Evolutionary conservation across 208 protist species (phyloP), one percentile per base, ranked within the genome.

Genomic region (Leptomonas seymouri): DNA sequence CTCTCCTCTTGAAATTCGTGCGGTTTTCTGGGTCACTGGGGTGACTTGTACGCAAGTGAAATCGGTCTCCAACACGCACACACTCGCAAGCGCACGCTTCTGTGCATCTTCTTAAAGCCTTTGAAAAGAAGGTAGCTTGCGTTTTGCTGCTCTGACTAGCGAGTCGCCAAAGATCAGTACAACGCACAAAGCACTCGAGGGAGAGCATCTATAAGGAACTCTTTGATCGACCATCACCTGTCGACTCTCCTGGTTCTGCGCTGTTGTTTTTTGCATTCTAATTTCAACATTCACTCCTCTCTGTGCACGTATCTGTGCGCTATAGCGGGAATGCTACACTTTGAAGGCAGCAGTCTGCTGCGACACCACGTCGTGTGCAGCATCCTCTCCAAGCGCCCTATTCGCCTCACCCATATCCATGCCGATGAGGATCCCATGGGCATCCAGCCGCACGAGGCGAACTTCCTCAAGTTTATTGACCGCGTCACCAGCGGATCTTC

Each of bases 391-490:
- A 93, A 92, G 61, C 85, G 86, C 56, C 82, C 87, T 3, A 70
- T 94, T 31, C 79, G 81, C 54, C 74, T 97, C 63, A 84, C 83
- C 15, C 71, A 80, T 56, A 84, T 96, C 54, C 86, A 93, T 67
- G 69, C 73, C 15, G 84, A 89, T 27, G 85, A 85, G 30, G 88
- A 93, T 28, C 87, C 89, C 2, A 75, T 82, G 58, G 93, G 93
- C 58, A 83, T 97, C 61, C 78, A 91, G 67, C 34, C 71, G 3
- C 77, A 79, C 51, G 92, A 98, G 73, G 91, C 86, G 15, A 98
- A 97, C 74, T 98, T 98, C 56, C 78, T 98, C 36, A 95, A 96
- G 78, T 96, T 98, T 54, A 86, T 98, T 45, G 92, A 95, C 63
- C 87, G 90, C 55, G 73, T 98, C 57, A 97, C 94, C 18, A 95